Percentiles rank a stretch among this genome's conserved stretches.
Conservation (phyloP, 495 filamentous ascomycete species). For the Neurospora tetrasperma region DNA sequence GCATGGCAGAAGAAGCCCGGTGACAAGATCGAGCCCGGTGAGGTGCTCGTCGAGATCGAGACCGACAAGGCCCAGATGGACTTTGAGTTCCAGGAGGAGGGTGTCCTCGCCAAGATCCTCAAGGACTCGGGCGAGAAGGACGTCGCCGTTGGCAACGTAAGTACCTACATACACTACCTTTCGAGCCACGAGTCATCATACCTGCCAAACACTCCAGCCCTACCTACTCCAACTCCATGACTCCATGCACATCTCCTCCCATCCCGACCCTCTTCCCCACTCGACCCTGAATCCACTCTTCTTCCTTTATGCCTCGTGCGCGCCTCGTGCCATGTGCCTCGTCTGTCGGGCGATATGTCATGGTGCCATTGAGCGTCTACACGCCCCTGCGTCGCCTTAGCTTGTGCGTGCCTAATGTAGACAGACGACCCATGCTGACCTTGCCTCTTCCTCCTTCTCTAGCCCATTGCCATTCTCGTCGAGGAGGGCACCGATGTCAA, state of each 20-base stretch:
- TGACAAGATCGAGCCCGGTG: slow-evolving; percentile 77
- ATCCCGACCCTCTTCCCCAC: slow-evolving; percentile 10
- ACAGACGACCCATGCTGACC: neutral
- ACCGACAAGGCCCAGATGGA: slow-evolving; percentile 99
- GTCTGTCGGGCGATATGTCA: neutral
- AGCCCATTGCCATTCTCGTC: slow-evolving; percentile 95
- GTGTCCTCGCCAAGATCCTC: slow-evolving; percentile 88
- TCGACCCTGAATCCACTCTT: slow-evolving; percentile 4
- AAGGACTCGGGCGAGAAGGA: slow-evolving; percentile 93
- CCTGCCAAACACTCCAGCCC: neutral
- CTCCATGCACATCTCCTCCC: slow-evolving; percentile 11
- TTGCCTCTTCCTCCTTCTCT: slow-evolving; percentile 2
- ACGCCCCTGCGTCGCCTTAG: neutral
- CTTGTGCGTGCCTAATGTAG: slow-evolving; percentile 17
- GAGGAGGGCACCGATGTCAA: slow-evolving; percentile 80
- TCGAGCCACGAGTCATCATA: neutral
- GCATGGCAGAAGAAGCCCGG: slow-evolving; percentile 96
- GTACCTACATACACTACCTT: slow-evolving; percentile 22
- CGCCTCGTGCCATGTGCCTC: neutral
- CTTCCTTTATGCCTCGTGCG: neutral
- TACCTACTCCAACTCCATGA: slow-evolving; percentile 9
- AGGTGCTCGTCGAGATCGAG: slow-evolving; percentile 99
- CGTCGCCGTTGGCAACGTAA: slow-evolving; percentile 85
- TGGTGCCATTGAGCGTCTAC: neutral
- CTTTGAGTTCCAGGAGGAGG: slow-evolving; percentile 99